phyloP scores from a whole-genome alignment of 768 basidiomycete genomes.

The Phlegmacium glaucopus region DNA sequence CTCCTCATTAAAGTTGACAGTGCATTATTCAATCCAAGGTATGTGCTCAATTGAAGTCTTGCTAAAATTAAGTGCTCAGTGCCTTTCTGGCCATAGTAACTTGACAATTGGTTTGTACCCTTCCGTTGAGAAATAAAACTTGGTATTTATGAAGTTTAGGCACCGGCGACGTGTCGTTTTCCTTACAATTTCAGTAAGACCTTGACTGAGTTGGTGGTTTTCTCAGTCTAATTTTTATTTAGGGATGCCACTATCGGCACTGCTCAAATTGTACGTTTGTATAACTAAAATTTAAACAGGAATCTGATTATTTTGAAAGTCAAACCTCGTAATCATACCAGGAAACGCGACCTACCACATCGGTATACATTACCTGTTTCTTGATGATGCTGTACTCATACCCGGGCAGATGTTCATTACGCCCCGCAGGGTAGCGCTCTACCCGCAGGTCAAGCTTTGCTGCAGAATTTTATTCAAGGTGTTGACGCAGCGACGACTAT shows the following conservation, averaged over 20 bases:
- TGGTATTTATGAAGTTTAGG: conserved; percentile 37
- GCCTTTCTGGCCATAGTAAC: conserved; percentile 22
- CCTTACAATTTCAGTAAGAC: conserved; percentile 50
- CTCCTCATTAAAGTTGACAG: conserved; percentile 66
- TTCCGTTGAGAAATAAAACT: not conserved
- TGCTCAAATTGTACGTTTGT: conserved; percentile 47
- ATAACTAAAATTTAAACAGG: not conserved
- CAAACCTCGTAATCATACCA: conserved; percentile 53
- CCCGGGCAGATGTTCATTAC: conserved; percentile 51
- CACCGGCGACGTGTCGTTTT: conserved; percentile 63
- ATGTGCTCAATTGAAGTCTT: conserved; percentile 5
- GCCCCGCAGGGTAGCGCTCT: conserved; percentile 51
- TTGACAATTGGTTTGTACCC: conserved; percentile 37
- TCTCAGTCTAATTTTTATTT: conserved; percentile 1
- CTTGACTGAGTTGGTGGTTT: not conserved
- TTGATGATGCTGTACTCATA: not conserved
- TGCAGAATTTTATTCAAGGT: conserved; percentile 72
- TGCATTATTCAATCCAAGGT: conserved; percentile 66
- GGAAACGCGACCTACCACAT: conserved; percentile 56
- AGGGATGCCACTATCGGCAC: conserved; percentile 54
- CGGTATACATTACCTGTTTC: conserved; percentile 23
- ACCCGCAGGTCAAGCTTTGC: conserved; percentile 49
- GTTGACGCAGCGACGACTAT: conserved; percentile 53
- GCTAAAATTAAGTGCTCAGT: not conserved
- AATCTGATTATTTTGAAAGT: conserved; percentile 28